Conservation (phyloP, 768 basidiomycete species). For the Macrocybe gigantea region DNA sequence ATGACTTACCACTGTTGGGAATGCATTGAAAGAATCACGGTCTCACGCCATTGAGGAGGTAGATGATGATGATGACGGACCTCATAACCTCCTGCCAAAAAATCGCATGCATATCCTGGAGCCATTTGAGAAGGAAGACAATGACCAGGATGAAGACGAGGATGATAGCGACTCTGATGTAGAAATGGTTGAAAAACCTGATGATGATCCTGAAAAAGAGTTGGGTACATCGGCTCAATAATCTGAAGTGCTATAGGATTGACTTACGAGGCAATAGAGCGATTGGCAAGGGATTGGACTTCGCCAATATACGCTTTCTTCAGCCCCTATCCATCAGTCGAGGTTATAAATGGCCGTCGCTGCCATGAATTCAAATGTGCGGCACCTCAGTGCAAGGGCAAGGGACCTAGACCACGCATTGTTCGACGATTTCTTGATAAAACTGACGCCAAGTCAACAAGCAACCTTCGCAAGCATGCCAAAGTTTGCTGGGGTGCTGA, state of each 20-base stretch:
- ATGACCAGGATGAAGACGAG: conserved; percentile 13
- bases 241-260: neutral
- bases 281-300: conserved; percentile 15
- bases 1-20: too few species aligned
- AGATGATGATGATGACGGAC: too few species aligned
- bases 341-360: conserved; percentile 9
- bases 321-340: conserved; percentile 8
- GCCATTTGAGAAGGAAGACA: conserved; percentile 10
- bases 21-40: too few species aligned
- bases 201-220: conserved; percentile 1
- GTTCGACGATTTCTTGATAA: conserved; percentile 20
- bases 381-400: conserved; percentile 11
- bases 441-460: conserved; percentile 20
- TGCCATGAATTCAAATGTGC: conserved; percentile 22
- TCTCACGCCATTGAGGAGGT: too few species aligned
- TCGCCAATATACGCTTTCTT: conserved; percentile 28
- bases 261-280: neutral
- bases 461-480: conserved; percentile 21
- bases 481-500: conserved; percentile 23
- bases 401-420: neutral
- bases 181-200: conserved; percentile 21
- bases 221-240: neutral
- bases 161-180: conserved; percentile 7
- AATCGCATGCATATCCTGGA: too few species aligned
- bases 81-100: too few species aligned